Base-by-base conservation (phyloP, 371 early-diverging fungal species). In the Apophysomyces sp. region DNA sequence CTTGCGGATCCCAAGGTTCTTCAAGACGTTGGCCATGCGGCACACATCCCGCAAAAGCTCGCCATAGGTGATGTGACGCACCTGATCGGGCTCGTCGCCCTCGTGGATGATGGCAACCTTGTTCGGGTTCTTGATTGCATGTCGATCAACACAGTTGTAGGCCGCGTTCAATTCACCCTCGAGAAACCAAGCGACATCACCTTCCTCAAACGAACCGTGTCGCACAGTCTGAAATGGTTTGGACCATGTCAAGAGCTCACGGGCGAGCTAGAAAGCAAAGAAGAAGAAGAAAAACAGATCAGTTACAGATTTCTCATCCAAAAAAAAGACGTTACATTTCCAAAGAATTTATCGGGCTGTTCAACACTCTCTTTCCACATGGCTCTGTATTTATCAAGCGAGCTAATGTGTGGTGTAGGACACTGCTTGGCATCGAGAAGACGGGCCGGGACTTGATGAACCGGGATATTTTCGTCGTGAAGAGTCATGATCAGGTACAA, bases 101-200 rank as follows among this genome's bases (percentile, higher is more conserved):
- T 95, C 93, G 69, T 92, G 92, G 41, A 96, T 92, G 66, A 98
- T 90, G 40, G 98, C 69, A 31, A 83, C 82, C 78, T 84, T 84
- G 68, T 84, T 70, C 15, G 93, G 93, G 49, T 84, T 82, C 28
- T 74, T 55, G 27, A 77, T 55, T 31, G 94, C 97, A 80, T 97
- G 95, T 44, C 98, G 92, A 70, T 99, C 99, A 28, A 99, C 90
- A 80, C 97, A 96, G 84, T 98, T 99, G 84, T 94, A 95, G 36
- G 92, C 87, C 13, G 93, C 95, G 76, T 99, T 99, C 62, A 98
- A 75, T 69, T 90, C 81, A 36, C 99, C 99, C 55, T 93, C 95
- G 16, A 85, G 78, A 83, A 98, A 99, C 97, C 98, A 98, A 56
- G 89, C 86, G 52, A 94, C 85, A 68, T 95, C 86, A 55, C 94